Percentiles rank a stretch among this genome's conserved stretches.
phyloP scores from a whole-genome alignment of 2,329 filamentous ascomycete species.

The Colletotrichum godetiae region DNA sequence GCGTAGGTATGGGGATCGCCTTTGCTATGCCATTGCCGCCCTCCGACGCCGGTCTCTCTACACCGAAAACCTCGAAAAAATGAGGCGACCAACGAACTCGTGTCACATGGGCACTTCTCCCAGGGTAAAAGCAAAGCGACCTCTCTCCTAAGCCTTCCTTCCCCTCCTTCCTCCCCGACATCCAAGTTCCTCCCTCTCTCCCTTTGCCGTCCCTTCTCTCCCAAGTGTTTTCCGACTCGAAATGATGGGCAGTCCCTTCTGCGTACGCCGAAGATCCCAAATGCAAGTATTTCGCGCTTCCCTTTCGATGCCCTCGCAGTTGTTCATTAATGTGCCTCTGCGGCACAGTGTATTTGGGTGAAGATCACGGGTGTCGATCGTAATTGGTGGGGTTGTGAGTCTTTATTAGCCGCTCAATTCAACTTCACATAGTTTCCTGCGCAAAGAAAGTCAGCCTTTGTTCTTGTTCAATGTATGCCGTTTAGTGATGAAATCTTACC shows the following conservation, averaged over 20 bases:
- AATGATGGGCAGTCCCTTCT: slow-evolving; percentile 34
- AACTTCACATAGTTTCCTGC: slow-evolving; percentile 64
- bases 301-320: slow-evolving; percentile 20
- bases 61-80: slow-evolving; percentile 4
- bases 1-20: slow-evolving; percentile 8
- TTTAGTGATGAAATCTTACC: slow-evolving; percentile 63
- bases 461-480: not conserved
- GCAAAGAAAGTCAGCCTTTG: slow-evolving; percentile 39
- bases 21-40: not conserved
- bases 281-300: slow-evolving; percentile 33
- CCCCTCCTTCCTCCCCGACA: not conserved
- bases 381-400: slow-evolving; percentile 16
- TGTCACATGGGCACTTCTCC: not conserved
- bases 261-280: slow-evolving; percentile 35
- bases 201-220: not conserved
- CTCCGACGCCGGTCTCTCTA: not conserved
- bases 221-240: slow-evolving; percentile 24
- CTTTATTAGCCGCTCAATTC: slow-evolving; percentile 46
- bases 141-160: not conserved
- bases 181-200: not conserved
- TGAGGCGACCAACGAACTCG: slow-evolving; percentile 1
- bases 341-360: slow-evolving; percentile 21
- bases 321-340: slow-evolving; percentile 29
- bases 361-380: slow-evolving; percentile 13
- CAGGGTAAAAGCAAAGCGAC: not conserved